Evolutionary conservation across 2,329 filamentous ascomycete genomes (phyloP), one percentile per base, ranked within the genome.

Genomic region (Metarhizium humberi): DNA sequence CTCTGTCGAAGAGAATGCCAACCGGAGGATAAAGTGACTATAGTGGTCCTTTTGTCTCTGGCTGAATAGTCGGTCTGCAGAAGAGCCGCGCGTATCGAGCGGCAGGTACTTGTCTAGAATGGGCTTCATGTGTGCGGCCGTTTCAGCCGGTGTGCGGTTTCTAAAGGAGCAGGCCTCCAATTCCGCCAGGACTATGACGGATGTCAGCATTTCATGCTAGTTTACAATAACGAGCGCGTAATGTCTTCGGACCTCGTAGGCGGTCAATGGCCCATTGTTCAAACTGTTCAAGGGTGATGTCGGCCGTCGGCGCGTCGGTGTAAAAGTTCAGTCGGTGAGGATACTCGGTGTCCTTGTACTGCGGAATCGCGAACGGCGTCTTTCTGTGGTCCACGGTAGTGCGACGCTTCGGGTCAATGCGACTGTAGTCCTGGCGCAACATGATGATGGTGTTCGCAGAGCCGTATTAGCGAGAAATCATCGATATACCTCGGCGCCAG

Each of bases 201-300:
- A 18, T 29, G 54, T 60, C 43, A 59, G 52, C n/a, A 8, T 8
- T 20, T 16, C 14, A 11, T 5, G 25, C 14, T 48, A 16, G 13
- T 34, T 14, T 18, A 6, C 42, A 45, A 16, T 1, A 16, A 6
- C 4, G 36, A 4, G 16, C 29, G 20, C 8, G 1, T 2, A 16
- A 10, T 3, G 25, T 38, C 38, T 8, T 53, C 75, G 55, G 75
- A 90, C 90, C 82, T 73, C 90, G 86, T 61, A 99, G 71, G 56
- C 94, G 80, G 65, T 95, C 89, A 66, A 99, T 97, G 11, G 92
- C 94, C 94, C 94, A 99, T 80, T 96, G 91, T 69, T 99, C 94
- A 66, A 99, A 99, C 68, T 99, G 86, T 68, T 99, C 94, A 46
- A 99, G 84, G 0, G 90, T 95, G 63, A 99, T 94, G 67, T 99